phyloP scores from a whole-genome alignment of 768 basidiomycete species.

The Solioccasus polychromus region DNA sequence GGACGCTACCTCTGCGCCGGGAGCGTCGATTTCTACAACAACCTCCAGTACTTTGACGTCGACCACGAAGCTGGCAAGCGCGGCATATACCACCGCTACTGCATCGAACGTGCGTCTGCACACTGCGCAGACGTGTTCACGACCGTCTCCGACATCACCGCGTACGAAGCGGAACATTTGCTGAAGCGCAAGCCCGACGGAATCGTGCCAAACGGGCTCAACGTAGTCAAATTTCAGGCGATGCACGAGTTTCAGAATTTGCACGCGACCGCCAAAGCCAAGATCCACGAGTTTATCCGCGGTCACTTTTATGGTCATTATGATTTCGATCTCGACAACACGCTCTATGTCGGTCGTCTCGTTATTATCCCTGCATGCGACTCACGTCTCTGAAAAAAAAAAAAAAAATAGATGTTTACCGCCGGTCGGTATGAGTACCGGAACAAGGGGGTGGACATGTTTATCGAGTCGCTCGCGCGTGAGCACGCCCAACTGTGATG shows the following conservation, averaged over 20 bases:
- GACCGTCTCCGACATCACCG: constrained; percentile 97
- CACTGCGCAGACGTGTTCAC: constrained; percentile 99
- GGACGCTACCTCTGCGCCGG: constrained; percentile 99
- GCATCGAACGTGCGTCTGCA: constrained; percentile 91
- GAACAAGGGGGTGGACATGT: constrained; percentile 99
- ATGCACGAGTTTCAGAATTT: constrained; percentile 99
- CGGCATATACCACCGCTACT: constrained; percentile 97
- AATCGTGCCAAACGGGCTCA: constrained; percentile 94
- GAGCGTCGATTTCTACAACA: constrained; percentile 99
- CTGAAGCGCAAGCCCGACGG: constrained; percentile 98
- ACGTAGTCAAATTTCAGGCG: constrained; percentile 98
- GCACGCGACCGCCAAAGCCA: constrained; percentile 90
- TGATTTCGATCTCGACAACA: constrained; percentile 93
- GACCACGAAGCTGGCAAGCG: constrained; percentile 99
- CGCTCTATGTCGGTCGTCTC: constrained; percentile 62
- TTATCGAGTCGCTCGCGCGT: constrained; percentile 95
- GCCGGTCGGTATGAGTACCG: constrained; percentile 99
- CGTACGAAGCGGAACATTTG: constrained; percentile 94
- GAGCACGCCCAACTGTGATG: constrained; percentile 22
- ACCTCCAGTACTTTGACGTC: constrained; percentile 98
- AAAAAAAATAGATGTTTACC: constrained; percentile 99
- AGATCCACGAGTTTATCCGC: constrained; percentile 96
- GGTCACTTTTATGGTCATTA: constrained; percentile 99
- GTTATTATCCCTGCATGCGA: not conserved
- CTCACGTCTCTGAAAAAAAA: constrained; percentile 34